Evolutionary conservation across 108 stramenopile genomes (phyloP).

Genomic region (Skeletonema grethae): DNA sequence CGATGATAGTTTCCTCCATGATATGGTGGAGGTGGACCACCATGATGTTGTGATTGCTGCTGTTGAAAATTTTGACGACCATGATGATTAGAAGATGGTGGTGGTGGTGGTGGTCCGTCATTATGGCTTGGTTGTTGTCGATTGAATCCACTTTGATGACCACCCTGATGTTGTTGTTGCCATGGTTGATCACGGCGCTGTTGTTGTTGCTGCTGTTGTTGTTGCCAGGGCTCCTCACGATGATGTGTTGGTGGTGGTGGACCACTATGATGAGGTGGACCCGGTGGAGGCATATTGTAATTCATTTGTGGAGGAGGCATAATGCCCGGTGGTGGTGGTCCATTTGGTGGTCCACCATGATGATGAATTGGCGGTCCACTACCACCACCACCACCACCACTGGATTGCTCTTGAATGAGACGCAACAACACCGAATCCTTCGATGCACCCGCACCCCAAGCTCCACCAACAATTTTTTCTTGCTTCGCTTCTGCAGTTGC

Average conservation of each 20-base stretch:
- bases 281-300: background rate
- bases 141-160: background rate
- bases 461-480: conserved; percentile 64
- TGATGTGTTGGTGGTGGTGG: background rate
- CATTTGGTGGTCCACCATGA: conserved; percentile 15
- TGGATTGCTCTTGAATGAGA: conserved; percentile 76
- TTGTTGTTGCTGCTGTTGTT: background rate
- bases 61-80: background rate
- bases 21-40: background rate
- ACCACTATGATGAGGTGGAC: background rate
- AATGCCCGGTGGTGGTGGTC: background rate
- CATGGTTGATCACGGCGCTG: background rate
- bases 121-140: background rate
- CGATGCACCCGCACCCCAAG: conserved; percentile 86
- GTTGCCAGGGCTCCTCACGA: background rate
- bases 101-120: background rate
- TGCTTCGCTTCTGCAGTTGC: conserved; percentile 8
- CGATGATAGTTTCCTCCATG: background rate
- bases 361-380: conserved; percentile 9
- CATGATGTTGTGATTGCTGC: background rate
- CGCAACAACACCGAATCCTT: conserved; percentile 69
- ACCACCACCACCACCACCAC: conserved; percentile 15
- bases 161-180: background rate
- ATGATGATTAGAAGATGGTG: background rate
- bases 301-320: background rate